phyloP scores from a whole-genome alignment of 371 early-diverging fungal genomes.

The Syncephalastrum monosporum region DNA sequence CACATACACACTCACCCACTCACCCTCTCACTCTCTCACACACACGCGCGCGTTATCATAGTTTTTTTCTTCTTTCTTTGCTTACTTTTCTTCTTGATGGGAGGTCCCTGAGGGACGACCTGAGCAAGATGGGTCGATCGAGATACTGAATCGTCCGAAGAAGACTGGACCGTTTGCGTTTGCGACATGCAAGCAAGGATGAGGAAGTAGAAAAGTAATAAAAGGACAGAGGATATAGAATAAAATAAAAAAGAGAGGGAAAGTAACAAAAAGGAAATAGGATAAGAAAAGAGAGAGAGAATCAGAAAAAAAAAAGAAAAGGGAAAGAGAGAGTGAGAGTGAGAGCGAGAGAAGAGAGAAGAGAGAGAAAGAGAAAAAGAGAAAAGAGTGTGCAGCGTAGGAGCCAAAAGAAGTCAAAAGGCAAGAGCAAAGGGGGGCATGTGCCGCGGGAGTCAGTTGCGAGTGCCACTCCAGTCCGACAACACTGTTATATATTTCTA shows the following conservation, averaged over 20 bases:
- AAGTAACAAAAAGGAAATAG: background rate
- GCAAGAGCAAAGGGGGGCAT: slow-evolving; percentile 2
- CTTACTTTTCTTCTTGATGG: slow-evolving; percentile 8
- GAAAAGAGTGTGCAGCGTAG: slow-evolving; percentile 1
- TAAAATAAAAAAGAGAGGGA: too few relatives aligned
- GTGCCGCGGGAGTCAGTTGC: too few relatives aligned
- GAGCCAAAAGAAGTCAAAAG: background rate
- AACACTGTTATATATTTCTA: too few relatives aligned
- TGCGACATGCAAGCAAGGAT: slow-evolving; percentile 6
- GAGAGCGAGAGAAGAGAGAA: background rate
- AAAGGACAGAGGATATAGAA: too few relatives aligned
- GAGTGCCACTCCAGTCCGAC: too few relatives aligned
- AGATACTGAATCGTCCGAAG: slow-evolving; percentile 6
- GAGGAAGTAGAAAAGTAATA: too few relatives aligned
- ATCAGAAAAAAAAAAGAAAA: too few relatives aligned
- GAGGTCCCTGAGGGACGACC: slow-evolving; percentile 6
- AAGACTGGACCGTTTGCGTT: slow-evolving; percentile 4
- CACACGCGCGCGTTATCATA: background rate
- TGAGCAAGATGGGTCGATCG: slow-evolving; percentile 6
- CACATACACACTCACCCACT: too few relatives aligned
- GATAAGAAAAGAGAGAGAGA: background rate
- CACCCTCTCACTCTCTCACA: too few relatives aligned
- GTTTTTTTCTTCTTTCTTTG: background rate
- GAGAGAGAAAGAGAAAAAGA: background rate
- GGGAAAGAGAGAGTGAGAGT: background rate